phyloP scores from a whole-genome alignment of 1,139 yeast species.

The Arxiozyma telluris region DNA sequence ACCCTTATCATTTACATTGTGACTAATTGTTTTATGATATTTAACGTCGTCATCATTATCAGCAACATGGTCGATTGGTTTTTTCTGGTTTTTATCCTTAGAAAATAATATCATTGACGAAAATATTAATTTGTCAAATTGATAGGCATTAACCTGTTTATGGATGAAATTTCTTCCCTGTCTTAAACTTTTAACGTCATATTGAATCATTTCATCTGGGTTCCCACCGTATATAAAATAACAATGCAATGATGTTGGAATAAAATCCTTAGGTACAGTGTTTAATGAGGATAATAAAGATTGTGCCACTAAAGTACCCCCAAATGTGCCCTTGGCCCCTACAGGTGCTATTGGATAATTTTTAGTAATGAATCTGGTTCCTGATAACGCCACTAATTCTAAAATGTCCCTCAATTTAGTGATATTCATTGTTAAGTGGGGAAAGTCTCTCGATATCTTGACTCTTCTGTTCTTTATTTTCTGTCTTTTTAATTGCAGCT shows the following conservation, averaged over 20 bases:
- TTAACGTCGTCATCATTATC: background rate
- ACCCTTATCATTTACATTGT: background rate
- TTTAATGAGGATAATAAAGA: conserved; percentile 56
- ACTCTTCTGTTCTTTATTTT: background rate
- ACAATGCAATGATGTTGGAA: conserved; percentile 45
- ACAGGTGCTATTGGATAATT: conserved; percentile 34
- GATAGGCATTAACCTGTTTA: conserved; percentile 49
- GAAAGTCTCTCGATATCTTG: background rate
- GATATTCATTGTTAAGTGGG: background rate
- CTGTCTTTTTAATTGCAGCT: too few species aligned
- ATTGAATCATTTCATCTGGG: conserved; percentile 42
- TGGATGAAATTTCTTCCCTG: conserved; percentile 59
- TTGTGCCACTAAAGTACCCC: conserved; percentile 72
- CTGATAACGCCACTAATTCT: conserved; percentile 14
- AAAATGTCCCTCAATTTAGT: conserved; percentile 14
- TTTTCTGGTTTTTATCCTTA: background rate
- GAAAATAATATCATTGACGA: conserved; percentile 44
- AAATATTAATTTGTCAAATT: conserved; percentile 43
- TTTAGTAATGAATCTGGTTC: conserved; percentile 16
- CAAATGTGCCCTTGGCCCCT: conserved; percentile 67
- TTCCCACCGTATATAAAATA: conserved; percentile 47
- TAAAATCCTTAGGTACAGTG: conserved; percentile 36
- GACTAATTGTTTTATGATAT: background rate
- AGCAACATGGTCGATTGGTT: background rate
- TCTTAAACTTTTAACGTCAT: conserved; percentile 46